Base-by-base conservation (phyloP, 768 basidiomycete species). In the Psilocybe azurescens region DNA sequence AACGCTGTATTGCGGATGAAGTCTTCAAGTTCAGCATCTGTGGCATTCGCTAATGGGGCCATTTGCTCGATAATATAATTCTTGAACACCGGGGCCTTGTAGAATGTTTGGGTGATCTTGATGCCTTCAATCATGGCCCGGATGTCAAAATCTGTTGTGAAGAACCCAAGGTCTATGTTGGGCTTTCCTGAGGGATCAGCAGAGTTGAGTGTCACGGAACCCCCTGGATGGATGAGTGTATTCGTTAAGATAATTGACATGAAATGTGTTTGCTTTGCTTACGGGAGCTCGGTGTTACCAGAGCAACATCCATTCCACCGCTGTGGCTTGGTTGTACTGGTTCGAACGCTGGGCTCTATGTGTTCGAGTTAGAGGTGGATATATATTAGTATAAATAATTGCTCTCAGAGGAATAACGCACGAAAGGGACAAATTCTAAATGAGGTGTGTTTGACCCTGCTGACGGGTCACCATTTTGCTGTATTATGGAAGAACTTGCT, bases 361-460 rank as follows among this genome's bases (percentile, higher is more conserved):
- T 24, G 24, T 24, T 24, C 24, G 24, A 24, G 24, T 24, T 24
- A 24, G 2, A 2, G 24, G 24, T 24, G 2, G 24, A 24, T 24
- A 24, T 24, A 24, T 24, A 24, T 24, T 24, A 24, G 24, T 24
- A 24, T 24, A 24, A 24, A 24, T 24, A 24, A 24, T 24, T 24
- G 24, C 2, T 0, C 2, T 24, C 2, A 24, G 24, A 24, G 24
- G 24, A 24, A 24, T 24, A 24, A 24, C 14, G 20, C 11, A 36
- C 33, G 33, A 36, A 7, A 11, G 33, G 33, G 11, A 36, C 11
- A 11, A 36, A 36, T 32, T 73, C 72, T 33, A 72, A 28, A 56
- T 73, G 71, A 3, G 72, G 71, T 1, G 71, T 1, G 65, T 67
- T 65, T 16, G 20, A 49, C 11, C 71, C 71, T 10, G 73, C 61